Percentiles rank a stretch among this genome's conserved stretches.
phyloP scores from a whole-genome alignment of 345 rosid genomes.

The Gossypium turneri region DNA sequence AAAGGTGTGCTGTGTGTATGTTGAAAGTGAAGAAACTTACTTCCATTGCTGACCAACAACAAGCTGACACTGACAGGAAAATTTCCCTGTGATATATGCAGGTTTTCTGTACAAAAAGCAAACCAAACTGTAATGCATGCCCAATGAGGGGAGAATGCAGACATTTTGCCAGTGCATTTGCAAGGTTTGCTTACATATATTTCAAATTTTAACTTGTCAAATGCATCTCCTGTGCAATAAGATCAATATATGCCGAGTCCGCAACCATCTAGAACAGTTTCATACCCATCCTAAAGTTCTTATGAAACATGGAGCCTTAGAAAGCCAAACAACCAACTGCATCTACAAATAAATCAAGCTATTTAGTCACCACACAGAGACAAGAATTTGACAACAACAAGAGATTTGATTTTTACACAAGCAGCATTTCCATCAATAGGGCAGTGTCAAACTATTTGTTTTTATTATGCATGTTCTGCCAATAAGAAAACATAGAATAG shows the following conservation, averaged over 20 bases:
- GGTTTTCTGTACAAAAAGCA: slow-evolving; percentile 96
- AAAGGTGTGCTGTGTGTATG: slow-evolving; percentile 49
- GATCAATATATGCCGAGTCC: neutral
- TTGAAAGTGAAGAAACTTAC: slow-evolving; percentile 2
- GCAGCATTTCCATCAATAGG: neutral
- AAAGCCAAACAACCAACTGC: neutral
- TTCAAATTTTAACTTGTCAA: slow-evolving; percentile 12
- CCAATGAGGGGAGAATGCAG: slow-evolving; percentile 99
- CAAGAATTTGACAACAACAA: neutral
- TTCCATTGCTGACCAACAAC: slow-evolving; percentile 8
- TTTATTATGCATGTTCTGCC: slow-evolving; percentile 3
- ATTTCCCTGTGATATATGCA: slow-evolving; percentile 33
- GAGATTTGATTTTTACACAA: neutral
- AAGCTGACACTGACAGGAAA: slow-evolving; percentile 19
- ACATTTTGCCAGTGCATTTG: slow-evolving; percentile 98
- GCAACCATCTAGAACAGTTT: slow-evolving; percentile 11
- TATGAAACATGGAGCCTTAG: neutral
- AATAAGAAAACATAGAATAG: neutral
- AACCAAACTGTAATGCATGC: slow-evolving; percentile 94
- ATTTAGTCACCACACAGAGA: neutral
- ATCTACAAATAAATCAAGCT: slow-evolving; percentile 8
- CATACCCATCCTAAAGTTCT: slow-evolving; percentile 1
- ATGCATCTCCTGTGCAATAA: neutral
- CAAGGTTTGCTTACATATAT: slow-evolving; percentile 53
- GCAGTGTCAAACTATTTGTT: neutral